Conservation (phyloP, 1,284 basidiomycete species). For the Melampsora americana region DNA sequence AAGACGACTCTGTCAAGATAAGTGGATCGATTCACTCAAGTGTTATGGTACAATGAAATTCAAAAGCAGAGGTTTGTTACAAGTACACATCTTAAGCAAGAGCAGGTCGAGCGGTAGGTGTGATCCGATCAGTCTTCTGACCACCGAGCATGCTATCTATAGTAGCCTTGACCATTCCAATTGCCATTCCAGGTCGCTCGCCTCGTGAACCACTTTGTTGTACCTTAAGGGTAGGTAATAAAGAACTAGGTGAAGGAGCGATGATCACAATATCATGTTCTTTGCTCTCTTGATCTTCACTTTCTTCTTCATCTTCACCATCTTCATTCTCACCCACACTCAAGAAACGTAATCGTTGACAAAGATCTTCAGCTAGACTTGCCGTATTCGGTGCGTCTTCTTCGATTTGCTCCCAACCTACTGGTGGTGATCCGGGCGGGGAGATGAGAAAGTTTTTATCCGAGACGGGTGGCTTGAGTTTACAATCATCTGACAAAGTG, state of each 20-base stretch:
- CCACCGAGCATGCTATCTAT: slow-evolving; percentile 49
- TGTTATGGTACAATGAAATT: neutral
- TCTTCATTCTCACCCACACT: slow-evolving; percentile 62
- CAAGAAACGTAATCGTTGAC: slow-evolving; percentile 65
- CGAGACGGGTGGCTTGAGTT: slow-evolving; percentile 71
- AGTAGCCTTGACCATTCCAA: slow-evolving; percentile 51
- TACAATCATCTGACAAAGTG: slow-evolving; percentile 23
- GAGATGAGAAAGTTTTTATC: slow-evolving; percentile 97
- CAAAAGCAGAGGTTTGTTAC: neutral
- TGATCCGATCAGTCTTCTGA: slow-evolving; percentile 34
- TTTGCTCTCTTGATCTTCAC: slow-evolving; percentile 50
- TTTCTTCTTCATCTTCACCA: slow-evolving; percentile 56
- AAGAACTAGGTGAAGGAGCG: slow-evolving; percentile 35
- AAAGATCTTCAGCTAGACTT: slow-evolving; percentile 85
- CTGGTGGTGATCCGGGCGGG: slow-evolving; percentile 93
- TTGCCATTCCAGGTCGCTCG: slow-evolving; percentile 46
- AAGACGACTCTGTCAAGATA: too few species aligned
- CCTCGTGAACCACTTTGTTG: slow-evolving; percentile 37
- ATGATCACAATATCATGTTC: slow-evolving; percentile 45
- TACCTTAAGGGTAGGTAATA: slow-evolving; percentile 46
- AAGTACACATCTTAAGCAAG: neutral
- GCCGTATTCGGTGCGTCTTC: slow-evolving; percentile 87
- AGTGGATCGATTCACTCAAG: too few species aligned
- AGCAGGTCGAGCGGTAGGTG: slow-evolving; percentile 47
- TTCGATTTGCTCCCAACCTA: slow-evolving; percentile 87